Evolutionary conservation across 768 basidiomycete genomes (phyloP).

Genomic region (Royoungia palumana): DNA sequence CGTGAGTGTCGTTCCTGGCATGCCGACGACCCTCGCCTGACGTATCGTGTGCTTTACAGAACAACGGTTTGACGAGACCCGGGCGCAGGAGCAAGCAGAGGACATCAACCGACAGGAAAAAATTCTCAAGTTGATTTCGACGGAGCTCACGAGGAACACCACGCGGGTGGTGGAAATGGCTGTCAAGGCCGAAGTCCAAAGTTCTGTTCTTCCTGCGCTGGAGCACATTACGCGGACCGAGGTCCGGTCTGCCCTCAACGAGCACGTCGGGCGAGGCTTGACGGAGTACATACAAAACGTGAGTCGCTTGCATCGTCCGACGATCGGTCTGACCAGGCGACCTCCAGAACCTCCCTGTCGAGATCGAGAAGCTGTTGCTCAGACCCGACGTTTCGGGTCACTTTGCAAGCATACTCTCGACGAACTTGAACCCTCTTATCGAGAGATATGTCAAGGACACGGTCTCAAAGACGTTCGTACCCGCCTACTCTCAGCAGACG

Average conservation of each 20-base stretch:
- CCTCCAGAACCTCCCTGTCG: slow-evolving; percentile 64
- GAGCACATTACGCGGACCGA: slow-evolving; percentile 81
- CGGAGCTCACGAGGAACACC: slow-evolving; percentile 82
- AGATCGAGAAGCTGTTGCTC: slow-evolving; percentile 75
- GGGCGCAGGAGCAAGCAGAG: slow-evolving; percentile 71
- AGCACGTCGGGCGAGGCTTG: slow-evolving; percentile 72
- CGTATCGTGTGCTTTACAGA: slow-evolving; percentile 42
- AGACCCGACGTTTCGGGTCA: slow-evolving; percentile 76
- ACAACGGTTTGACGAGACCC: slow-evolving; percentile 79
- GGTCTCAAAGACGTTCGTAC: slow-evolving; percentile 68
- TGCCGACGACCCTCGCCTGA: slow-evolving; percentile 2
- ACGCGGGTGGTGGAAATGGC: slow-evolving; percentile 88
- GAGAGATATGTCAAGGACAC: slow-evolving; percentile 82
- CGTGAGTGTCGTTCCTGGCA: slow-evolving; percentile 46
- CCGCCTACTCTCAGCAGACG: slow-evolving; percentile 73
- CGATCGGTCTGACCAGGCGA: slow-evolving; percentile 4
- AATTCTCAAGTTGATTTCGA: slow-evolving; percentile 84
- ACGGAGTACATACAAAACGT: slow-evolving; percentile 74
- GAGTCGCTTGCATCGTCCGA: neutral
- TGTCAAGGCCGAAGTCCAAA: slow-evolving; percentile 81
- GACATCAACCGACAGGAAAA: slow-evolving; percentile 86
- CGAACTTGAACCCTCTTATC: slow-evolving; percentile 69
- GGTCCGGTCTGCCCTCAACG: slow-evolving; percentile 73
- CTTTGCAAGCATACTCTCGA: slow-evolving; percentile 70
- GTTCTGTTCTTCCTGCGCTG: slow-evolving; percentile 76